A percentile compares a stretch with the other conserved stretches of the same genome.
Conservation (phyloP, 1,139 yeast genomes). For the Hyphopichia khmerensis region DNA sequence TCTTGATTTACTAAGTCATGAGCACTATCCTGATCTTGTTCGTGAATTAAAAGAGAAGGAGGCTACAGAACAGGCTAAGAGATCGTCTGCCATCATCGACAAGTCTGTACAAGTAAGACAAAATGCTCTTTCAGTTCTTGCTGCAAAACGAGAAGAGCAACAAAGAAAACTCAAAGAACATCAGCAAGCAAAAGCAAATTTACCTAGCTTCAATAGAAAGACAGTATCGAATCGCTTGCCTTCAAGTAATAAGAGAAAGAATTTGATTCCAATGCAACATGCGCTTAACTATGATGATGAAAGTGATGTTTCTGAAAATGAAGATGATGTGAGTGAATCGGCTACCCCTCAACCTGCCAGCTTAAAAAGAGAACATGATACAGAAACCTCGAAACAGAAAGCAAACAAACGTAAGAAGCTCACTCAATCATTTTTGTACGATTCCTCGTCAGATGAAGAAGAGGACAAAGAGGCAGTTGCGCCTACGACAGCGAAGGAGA, state of each 20-base stretch:
- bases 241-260: constrained; percentile 17
- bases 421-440: constrained; percentile 27
- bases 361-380: constrained; percentile 26
- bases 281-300: constrained; percentile 57
- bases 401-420: constrained; percentile 11
- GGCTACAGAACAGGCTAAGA: constrained; percentile 23
- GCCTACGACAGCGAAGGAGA: constrained; percentile 2
- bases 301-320: constrained; percentile 44
- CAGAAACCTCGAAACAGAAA: constrained; percentile 10
- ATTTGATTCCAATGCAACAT: constrained; percentile 67
- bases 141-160: constrained; percentile 22
- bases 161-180: constrained; percentile 16
- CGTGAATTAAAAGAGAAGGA: constrained; percentile 43
- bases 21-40: constrained; percentile 54
- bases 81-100: constrained; percentile 5
- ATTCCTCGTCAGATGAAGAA: constrained; percentile 34
- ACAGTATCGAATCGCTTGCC: neutral
- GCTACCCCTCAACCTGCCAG: constrained; percentile 35
- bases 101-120: constrained; percentile 12
- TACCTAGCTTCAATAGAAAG: constrained; percentile 54
- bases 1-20: constrained; percentile 59
- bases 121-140: constrained; percentile 29
- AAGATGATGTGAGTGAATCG: constrained; percentile 42
- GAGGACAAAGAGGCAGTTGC: constrained; percentile 11
- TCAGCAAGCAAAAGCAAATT: constrained; percentile 5